Conservation (phyloP, 2,329 filamentous ascomycete genomes). For the Paraphaeosphaeria minitans region DNA sequence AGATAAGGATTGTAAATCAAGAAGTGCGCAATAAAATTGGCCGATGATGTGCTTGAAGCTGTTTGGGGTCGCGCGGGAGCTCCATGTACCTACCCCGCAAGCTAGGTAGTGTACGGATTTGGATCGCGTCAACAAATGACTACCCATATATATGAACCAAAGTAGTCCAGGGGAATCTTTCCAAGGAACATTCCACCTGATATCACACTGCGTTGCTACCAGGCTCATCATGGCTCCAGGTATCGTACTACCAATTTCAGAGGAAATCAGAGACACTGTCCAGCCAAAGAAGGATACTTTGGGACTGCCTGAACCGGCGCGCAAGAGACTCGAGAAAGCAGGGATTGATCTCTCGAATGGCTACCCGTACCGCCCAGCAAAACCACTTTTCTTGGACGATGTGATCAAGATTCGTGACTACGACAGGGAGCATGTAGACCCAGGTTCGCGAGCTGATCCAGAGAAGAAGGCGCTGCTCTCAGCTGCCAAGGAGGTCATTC, state of each 20-base stretch:
- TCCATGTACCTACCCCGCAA: constrained; percentile 49
- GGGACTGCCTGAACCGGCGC: constrained; percentile 62
- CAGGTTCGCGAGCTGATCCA: constrained; percentile 58
- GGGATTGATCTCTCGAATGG: constrained; percentile 72
- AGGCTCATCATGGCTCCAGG: constrained; percentile 55
- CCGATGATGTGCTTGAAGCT: constrained; percentile 38
- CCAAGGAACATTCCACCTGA: not conserved
- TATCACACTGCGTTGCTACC: not conserved
- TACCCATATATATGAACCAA: not conserved
- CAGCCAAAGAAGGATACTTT: constrained; percentile 68
- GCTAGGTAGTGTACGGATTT: constrained; percentile 10
- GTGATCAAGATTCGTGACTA: constrained; percentile 67
- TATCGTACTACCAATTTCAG: constrained; percentile 54
- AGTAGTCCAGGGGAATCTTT: not conserved
- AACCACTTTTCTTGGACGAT: constrained; percentile 72
- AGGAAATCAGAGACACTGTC: constrained; percentile 67
- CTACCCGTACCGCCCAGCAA: constrained; percentile 72
- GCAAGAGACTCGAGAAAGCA: constrained; percentile 67
- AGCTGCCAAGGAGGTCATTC: constrained; percentile 50
- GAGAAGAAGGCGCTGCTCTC: constrained; percentile 47
- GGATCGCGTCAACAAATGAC: constrained; percentile 4
- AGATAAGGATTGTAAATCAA: constrained; percentile 33
- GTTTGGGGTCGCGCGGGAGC: constrained; percentile 9
- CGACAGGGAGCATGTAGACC: constrained; percentile 42
- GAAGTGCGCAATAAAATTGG: constrained; percentile 38